Conservation (phyloP, 2,329 filamentous ascomycete species). For the Claviceps capensis region DNA sequence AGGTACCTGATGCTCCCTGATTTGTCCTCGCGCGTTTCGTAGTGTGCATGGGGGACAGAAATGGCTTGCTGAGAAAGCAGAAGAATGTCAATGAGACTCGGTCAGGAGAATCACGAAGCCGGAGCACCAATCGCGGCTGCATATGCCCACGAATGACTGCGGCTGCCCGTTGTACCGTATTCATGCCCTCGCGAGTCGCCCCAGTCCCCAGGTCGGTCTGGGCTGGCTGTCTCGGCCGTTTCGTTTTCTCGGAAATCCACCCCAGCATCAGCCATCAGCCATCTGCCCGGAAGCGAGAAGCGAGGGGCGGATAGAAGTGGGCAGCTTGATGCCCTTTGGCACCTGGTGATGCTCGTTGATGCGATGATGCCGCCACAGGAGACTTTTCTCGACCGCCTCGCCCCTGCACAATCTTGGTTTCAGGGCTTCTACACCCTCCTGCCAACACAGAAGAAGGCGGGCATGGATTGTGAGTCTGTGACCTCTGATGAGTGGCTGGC, state of each 20-base stretch:
- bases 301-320: background rate
- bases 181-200: no score
- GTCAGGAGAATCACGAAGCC: no score
- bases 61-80: background rate
- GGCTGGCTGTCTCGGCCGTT: background rate
- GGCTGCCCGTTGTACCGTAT: no score
- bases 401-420: background rate
- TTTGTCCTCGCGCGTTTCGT: slow-evolving; percentile 1
- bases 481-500: background rate
- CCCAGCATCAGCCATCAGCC: background rate
- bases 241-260: background rate
- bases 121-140: background rate
- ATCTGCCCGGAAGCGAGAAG: no score
- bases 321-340: background rate
- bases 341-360: background rate
- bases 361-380: no score
- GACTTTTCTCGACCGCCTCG: no score
- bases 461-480: no score
- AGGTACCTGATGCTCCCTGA: background rate
- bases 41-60: background rate
- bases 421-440: background rate
- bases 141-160: no score
- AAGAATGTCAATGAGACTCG: no score
- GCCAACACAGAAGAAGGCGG: no score
- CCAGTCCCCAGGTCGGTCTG: no score